A percentile compares a stretch with the other conserved stretches of the same genome.
These are phyloP conservation scores for Kuraishia cidri DNA, from an alignment of 805 yeast genomes.

Conservation along the genomic window DNA sequence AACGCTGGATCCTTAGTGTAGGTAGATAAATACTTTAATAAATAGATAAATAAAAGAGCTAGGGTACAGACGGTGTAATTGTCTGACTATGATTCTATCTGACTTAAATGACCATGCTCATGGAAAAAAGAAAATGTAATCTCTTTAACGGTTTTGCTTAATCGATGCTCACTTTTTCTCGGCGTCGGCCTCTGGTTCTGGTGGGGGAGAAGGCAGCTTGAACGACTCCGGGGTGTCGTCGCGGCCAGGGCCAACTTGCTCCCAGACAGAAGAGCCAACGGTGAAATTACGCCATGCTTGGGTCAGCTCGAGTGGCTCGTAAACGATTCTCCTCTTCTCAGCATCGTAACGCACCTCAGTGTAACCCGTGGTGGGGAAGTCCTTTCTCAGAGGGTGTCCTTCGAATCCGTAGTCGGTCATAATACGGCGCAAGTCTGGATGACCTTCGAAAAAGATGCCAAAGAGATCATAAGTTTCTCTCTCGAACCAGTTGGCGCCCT, in stretches of 20 bases:
- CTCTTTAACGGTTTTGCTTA: too few relatives aligned
- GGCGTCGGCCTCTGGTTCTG: conserved; percentile 47
- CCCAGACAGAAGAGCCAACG: conserved; percentile 87
- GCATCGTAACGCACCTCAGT: conserved; percentile 87
- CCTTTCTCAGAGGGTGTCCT: conserved; percentile 87
- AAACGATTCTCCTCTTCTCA: conserved; percentile 82
- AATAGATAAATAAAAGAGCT: too few relatives aligned
- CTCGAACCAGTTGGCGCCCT: conserved; percentile 88
- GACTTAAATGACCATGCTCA: too few relatives aligned
- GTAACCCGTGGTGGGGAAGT: conserved; percentile 89
- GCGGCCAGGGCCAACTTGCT: conserved; percentile 81
- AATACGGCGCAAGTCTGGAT: conserved; percentile 84
- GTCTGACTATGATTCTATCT: too few relatives aligned
- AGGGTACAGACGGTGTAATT: too few relatives aligned
- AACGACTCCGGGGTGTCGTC: conserved; percentile 76
- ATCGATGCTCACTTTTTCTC: too few relatives aligned
- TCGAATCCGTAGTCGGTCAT: conserved; percentile 90
- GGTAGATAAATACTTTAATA: too few relatives aligned
- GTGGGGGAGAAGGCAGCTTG: conserved; percentile 76
- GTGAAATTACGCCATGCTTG: conserved; percentile 90
- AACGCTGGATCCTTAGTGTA: too few relatives aligned
- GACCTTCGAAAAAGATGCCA: conserved; percentile 82
- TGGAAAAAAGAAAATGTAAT: too few relatives aligned
- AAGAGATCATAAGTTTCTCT: conserved; percentile 84
- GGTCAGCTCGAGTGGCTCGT: conserved; percentile 84